Evolutionary conservation across 192 early-diverging fungal species (phyloP).

Genomic region (Oehlia diaphana): DNA sequence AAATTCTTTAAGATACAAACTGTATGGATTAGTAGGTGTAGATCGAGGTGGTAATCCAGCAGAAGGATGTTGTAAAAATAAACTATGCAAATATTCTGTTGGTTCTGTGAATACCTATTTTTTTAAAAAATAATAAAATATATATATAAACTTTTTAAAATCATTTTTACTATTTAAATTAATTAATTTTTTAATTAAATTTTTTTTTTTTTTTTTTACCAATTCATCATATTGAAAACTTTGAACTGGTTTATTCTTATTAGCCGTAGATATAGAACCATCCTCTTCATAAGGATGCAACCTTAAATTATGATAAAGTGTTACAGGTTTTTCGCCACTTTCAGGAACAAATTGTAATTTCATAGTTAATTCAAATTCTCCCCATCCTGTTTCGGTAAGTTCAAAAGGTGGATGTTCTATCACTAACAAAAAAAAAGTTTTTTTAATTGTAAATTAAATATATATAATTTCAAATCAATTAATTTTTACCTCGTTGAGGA

Average conservation of each 20-base stretch:
- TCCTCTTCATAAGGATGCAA: constrained; percentile 87
- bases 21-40: constrained; percentile 47
- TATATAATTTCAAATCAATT: too few relatives aligned
- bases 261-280: constrained; percentile 50
- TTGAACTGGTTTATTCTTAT: constrained; percentile 65
- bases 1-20: constrained; percentile 11
- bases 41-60: constrained; percentile 48
- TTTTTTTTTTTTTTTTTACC: constrained; percentile 46
- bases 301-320: constrained; percentile 86
- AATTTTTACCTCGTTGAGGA: constrained; percentile 70
- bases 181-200: too few relatives aligned
- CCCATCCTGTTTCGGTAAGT: constrained; percentile 97
- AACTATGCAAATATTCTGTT: constrained; percentile 68
- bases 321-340: constrained; percentile 77
- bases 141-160: background rate
- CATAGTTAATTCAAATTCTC: constrained; percentile 97
- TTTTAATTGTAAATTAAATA: too few relatives aligned
- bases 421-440: constrained; percentile 43
- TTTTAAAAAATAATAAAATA: background rate
- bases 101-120: constrained; percentile 81
- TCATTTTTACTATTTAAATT: too few relatives aligned
- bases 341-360: constrained; percentile 82
- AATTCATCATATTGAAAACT: constrained; percentile 83
- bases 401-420: constrained; percentile 87
- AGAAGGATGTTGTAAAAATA: constrained; percentile 52